Base-by-base conservation (phyloP, 192 early-diverging fungal genomes). In the Chytriomyces sp. region DNA sequence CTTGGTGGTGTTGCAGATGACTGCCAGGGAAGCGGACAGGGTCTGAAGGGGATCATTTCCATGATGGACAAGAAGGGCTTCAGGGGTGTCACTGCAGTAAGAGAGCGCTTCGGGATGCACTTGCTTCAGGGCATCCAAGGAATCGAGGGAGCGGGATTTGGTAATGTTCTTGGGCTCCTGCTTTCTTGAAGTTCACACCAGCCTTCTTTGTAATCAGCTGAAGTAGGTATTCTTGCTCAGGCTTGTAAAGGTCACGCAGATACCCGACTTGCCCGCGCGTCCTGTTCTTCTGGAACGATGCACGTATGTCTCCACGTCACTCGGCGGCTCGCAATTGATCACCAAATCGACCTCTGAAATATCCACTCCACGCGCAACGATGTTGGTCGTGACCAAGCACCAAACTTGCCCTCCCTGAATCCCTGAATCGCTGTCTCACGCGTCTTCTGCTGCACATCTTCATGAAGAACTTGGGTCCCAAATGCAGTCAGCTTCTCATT, bases 311-410 rank as follows among this genome's bases (percentile, higher is more conserved):
- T 98, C 94, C 25, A 94, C 81, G 77, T 98, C 95, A 77, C 88
- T 86, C 64, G 95, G 95, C 52, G 95, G 95, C 72, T 97, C 94
- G 73, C 90, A 90, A 82, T 98, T 97, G 84, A 98, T 93, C 25
- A 98, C 96, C 39, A 98, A 81, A 85, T 97, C 96, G 54, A 97
- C 93, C 82, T 95, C 91, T 41, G 93, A 93, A 72, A 98, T 96
- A 85, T 97, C 94, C 65, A 97, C 85, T 72, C 96, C 96, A 80
- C 96, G 93, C 32, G 94, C 95, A 39, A 91, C 87, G 25, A 98
- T 95, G 78, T 98, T 96, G 4, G 96, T 97, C 75, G 93, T 91
- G 38, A 98, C 90, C 59, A 97, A 90, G 74, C 86, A 90, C 65
- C 82, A 78, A 91, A 91, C 69, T 93, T 93, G 5, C 91, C 92